Evolutionary conservation across 371 early-diverging fungal genomes (phyloP).

Genomic region (Blakeslea trispora): DNA sequence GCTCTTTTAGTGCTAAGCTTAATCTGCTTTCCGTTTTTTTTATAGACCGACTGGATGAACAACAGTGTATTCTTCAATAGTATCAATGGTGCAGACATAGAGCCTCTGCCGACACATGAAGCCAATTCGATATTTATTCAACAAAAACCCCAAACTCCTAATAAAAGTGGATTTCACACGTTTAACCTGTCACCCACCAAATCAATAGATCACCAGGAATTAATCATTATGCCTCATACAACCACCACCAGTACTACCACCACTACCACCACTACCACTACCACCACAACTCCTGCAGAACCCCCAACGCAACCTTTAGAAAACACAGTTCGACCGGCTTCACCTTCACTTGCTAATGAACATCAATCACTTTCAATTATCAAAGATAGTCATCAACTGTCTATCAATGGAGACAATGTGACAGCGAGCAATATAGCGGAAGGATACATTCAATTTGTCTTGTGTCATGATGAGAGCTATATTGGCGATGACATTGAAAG

Average conservation of each 20-base stretch:
- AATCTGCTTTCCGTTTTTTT: too few species aligned
- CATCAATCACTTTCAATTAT: too few species aligned
- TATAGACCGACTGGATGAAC: constrained; percentile 26
- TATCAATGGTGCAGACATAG: background rate
- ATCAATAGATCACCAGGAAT: background rate
- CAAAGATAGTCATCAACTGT: background rate
- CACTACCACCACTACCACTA: background rate
- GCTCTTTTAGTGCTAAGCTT: too few species aligned
- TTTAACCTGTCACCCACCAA: constrained; percentile 1
- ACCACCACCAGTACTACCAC: background rate
- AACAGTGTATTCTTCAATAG: constrained; percentile 15
- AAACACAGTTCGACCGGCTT: background rate
- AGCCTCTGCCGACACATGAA: too few species aligned
- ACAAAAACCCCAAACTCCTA: background rate
- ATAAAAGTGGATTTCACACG: constrained; percentile 5
- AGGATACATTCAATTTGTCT: constrained; percentile 50
- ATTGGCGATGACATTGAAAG: constrained; percentile 44
- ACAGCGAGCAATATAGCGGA: constrained; percentile 41
- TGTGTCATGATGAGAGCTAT: constrained; percentile 40
- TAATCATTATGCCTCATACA: background rate
- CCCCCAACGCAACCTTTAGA: background rate
- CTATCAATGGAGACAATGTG: constrained; percentile 41
- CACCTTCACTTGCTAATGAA: too few species aligned
- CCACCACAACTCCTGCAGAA: constrained; percentile 1
- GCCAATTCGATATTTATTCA: background rate